Conservation (phyloP, 345 rosid species). For the Aurinia saxatilis region DNA sequence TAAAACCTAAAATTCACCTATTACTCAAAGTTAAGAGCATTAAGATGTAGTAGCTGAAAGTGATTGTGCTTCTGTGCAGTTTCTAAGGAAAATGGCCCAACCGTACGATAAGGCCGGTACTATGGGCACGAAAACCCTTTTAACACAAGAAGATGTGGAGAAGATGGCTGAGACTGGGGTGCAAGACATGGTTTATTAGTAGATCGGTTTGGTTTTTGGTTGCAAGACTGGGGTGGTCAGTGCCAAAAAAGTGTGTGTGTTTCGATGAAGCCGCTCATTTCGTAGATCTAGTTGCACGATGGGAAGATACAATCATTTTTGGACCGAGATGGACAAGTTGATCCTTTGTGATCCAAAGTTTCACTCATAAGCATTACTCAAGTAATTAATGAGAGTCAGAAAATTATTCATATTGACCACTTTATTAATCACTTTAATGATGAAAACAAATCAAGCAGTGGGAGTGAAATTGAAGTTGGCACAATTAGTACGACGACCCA, state of each 20-base stretch:
- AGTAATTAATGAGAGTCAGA: no score
- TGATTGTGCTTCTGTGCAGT: constrained; percentile 37
- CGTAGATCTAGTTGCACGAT: no score
- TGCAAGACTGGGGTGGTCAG: no score
- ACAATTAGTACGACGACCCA: constrained; percentile 45
- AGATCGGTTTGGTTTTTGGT: neutral
- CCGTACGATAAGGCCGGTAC: constrained; percentile 74
- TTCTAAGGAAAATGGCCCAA: constrained; percentile 94
- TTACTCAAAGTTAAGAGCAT: neutral
- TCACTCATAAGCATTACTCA: no score
- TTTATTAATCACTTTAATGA: neutral
- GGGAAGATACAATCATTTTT: no score
- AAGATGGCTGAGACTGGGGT: constrained; percentile 61
- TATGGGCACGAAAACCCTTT: constrained; percentile 54
- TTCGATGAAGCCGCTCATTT: no score
- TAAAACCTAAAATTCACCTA: neutral
- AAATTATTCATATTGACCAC: no score
- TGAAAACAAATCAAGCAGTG: constrained; percentile 14
- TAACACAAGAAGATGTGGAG: constrained; percentile 85
- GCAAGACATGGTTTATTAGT: constrained; percentile 36
- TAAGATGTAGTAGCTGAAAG: neutral
- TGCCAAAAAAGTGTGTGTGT: no score
- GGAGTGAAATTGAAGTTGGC: constrained; percentile 66
- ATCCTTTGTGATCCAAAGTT: no score
- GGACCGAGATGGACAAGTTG: no score